Percentiles rank a stretch among this genome's conserved stretches.
These are phyloP conservation scores for Penicillium sp. DNA, from an alignment of 2,329 filamentous ascomycete species.

Conservation along the genomic window DNA sequence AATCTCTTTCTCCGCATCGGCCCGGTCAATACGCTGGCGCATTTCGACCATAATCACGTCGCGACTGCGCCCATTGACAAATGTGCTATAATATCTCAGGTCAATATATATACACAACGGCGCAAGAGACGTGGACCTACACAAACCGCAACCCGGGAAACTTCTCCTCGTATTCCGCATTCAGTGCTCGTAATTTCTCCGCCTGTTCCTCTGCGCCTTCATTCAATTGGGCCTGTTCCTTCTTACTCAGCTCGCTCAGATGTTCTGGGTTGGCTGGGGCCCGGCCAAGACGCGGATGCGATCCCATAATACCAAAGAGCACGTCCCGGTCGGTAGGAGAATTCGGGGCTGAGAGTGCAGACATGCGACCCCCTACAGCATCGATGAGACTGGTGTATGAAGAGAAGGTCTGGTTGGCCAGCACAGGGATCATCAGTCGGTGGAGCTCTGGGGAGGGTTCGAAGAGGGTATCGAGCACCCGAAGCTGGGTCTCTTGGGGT, in stretches of 20 bases:
- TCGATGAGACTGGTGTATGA: slow-evolving; percentile 71
- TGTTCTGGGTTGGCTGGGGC: slow-evolving; percentile 54
- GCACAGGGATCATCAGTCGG: slow-evolving; percentile 65
- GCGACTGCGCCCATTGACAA: slow-evolving; percentile 78
- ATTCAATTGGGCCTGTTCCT: slow-evolving; percentile 77
- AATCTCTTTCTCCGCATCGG: slow-evolving; percentile 67
- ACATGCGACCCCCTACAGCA: slow-evolving; percentile 63
- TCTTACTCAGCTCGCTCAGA: slow-evolving; percentile 69
- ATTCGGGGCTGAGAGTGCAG: slow-evolving; percentile 55
- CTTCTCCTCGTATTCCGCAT: slow-evolving; percentile 72
- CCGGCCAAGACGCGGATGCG: slow-evolving; percentile 80
- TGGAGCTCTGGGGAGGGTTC: slow-evolving; percentile 78
- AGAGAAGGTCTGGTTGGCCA: slow-evolving; percentile 60
- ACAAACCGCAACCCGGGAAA: slow-evolving; percentile 87
- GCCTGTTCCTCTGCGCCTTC: slow-evolving; percentile 48
- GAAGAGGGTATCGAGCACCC: slow-evolving; percentile 74
- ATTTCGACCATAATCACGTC: slow-evolving; percentile 80
- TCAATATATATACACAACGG: background rate
- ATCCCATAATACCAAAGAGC: slow-evolving; percentile 71
- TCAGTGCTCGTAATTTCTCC: slow-evolving; percentile 62
- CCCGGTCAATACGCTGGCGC: slow-evolving; percentile 68
- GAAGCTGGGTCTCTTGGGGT: slow-evolving; percentile 53
- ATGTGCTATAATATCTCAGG: slow-evolving; percentile 56
- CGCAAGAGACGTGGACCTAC: slow-evolving; percentile 10
- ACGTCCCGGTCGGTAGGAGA: slow-evolving; percentile 53